Conservation (phyloP, 169 alveolate genomes). For the Amoebophrya sp. region DNA sequence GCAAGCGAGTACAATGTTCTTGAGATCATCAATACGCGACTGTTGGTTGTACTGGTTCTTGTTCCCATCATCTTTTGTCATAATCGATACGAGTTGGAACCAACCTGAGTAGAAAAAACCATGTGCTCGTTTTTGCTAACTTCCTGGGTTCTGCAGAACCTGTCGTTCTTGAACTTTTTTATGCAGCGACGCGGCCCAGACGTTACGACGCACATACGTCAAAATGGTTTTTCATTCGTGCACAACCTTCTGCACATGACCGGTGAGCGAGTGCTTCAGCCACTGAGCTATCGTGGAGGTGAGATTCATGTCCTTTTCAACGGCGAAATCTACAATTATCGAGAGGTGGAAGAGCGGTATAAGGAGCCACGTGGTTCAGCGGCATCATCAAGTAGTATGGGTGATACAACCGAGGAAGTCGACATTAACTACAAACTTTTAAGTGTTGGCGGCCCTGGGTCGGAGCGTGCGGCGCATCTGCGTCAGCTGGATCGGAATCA, state of each 20-base stretch:
- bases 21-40: too few relatives aligned
- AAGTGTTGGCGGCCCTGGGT: background rate
- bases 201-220: constrained; percentile 1
- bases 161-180: constrained; percentile 41
- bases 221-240: background rate
- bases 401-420: too few relatives aligned
- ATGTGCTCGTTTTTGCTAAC: constrained; percentile 47
- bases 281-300: background rate
- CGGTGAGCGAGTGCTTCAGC: constrained; percentile 24
- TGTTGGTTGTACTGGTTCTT: too few relatives aligned
- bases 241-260: constrained; percentile 35
- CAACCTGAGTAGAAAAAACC: too few relatives aligned
- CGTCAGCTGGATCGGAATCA: too few relatives aligned
- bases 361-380: background rate
- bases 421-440: background rate
- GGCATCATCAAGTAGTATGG: too few relatives aligned
- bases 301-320: constrained; percentile 9
- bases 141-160: constrained; percentile 45
- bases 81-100: too few relatives aligned
- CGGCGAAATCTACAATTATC: constrained; percentile 33
- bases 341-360: constrained; percentile 5
- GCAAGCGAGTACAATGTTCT: too few relatives aligned
- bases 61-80: too few relatives aligned
- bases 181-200: constrained; percentile 52
- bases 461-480: too few relatives aligned